These are phyloP conservation scores for Lactarius tabidus DNA, from an alignment of 768 basidiomycete species.

Conservation along the genomic window DNA sequence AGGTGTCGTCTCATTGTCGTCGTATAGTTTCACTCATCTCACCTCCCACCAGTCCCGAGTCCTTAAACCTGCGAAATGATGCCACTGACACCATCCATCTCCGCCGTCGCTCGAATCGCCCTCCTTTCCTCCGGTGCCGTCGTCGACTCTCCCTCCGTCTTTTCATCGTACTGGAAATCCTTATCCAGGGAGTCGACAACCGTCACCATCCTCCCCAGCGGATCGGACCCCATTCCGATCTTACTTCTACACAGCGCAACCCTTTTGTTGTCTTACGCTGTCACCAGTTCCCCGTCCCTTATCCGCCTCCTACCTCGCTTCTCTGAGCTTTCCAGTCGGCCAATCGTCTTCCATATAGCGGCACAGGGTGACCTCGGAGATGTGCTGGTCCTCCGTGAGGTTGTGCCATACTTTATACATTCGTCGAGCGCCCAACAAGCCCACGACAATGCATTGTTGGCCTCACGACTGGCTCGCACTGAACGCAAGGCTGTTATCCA, in stretches of 20 bases:
- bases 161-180: constrained; percentile 42
- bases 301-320: constrained; percentile 64
- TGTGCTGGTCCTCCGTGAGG: constrained; percentile 70
- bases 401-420: constrained; percentile 77
- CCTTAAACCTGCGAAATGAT: background rate
- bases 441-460: constrained; percentile 86
- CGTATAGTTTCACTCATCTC: background rate
- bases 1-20: background rate
- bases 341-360: constrained; percentile 71
- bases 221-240: constrained; percentile 60
- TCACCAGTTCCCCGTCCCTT: constrained; percentile 46
- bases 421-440: constrained; percentile 76
- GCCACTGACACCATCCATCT: constrained; percentile 28
- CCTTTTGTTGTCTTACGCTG: constrained; percentile 56
- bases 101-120: constrained; percentile 63
- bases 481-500: constrained; percentile 81
- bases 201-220: constrained; percentile 51
- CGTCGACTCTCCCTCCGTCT: constrained; percentile 45
- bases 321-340: constrained; percentile 57
- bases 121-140: constrained; percentile 64
- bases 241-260: constrained; percentile 46
- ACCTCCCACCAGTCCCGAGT: background rate
- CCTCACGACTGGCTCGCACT: constrained; percentile 68
- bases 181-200: constrained; percentile 35
- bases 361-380: constrained; percentile 65